Base-by-base conservation (phyloP, 495 filamentous ascomycete genomes). In the Lophiotrema nucula region DNA sequence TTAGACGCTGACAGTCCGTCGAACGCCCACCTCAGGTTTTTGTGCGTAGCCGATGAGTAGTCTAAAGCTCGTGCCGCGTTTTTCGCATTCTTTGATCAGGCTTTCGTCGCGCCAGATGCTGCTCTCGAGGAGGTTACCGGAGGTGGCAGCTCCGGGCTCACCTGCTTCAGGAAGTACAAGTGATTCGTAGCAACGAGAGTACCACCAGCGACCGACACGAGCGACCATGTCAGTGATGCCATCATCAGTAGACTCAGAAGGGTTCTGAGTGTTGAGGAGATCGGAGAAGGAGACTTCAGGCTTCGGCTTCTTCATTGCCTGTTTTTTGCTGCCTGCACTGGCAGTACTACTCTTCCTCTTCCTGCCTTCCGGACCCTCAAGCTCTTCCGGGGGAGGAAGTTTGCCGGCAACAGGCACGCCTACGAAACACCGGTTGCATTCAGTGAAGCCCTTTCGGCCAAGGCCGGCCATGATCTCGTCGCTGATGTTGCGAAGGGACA, bases 181-280 rank as follows among this genome's bases (percentile, higher is more conserved):
- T 19, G 71, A 78, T 74, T 97, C 93, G 70, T 97, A 97, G 76
- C 90, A 96, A 47, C 86, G 80, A 3, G 82, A 87, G 71, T 96
- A 97, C 93, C 95, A 97, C 90, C 91, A 98, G 35, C 95, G 78
- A 15, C 93, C 95, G 6, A 98, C 92, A 57, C 83, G 85, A 18
- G 91, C 84, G 18, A 97, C 90, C 76, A 95, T 95, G 66, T 90
- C 91, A 3, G 89, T 88, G 64, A 97, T 95, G 49, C 82, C 85
- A 62, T 89, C 86, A 66, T 95, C 89, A 25, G 52, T 57, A 25
- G 62, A 60, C 5, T 62, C 52, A 15, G 58, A 49, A 11, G 56
- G 43, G 0, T 46, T 24, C 10, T 51, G 58, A 6, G 47, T 42
- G 35, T 44, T 58, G 12, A 73, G 59, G 15, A 73, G 57, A 26